Base-by-base conservation (phyloP, 306 rosid species). In the Quercus dentata region DNA sequence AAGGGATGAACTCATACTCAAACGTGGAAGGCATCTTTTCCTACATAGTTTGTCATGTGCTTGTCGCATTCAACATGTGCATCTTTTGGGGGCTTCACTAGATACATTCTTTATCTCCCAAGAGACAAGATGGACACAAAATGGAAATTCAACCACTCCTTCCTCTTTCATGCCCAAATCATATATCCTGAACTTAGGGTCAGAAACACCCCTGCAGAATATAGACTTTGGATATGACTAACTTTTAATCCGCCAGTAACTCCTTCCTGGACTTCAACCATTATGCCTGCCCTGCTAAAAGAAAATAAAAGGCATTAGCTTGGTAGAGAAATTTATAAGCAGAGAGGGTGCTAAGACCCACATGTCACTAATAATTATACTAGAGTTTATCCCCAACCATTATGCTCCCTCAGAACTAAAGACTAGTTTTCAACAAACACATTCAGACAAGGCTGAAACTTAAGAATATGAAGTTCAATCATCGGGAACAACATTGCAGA, bases 21-120 rank as follows among this genome's bases (percentile, higher is more conserved):
- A 84, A 94, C 80, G 80, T 91, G 97, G 85, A 91, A 91, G 0
- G 94, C 88, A 78, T 94, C 97, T 69, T 92, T 94, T 5, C 95
- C 97, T 19, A 94, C 98, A 67, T 81, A 92, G 65, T 94, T 94
- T 9, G 98, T 71, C 97, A 92, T 91, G 69, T 94, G 90, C 69
- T 90, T 94, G 85, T 94, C 91, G 80, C 97, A 94, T 0, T 97
- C 97, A 70, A 91, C 92, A 20, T 95, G 76, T 41, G 97, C 95
- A 3, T 97, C 97, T 82, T 94, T 97, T 57, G 89, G 88, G 83
- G 19, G 97, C 98, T 69, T 94, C 97, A 77, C 91, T 87, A 2
- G 98, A 90, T 51, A 94, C 98, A 46, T 94, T 94, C 59, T 94
- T 97, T 72, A 91, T 94, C 79, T 91, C 98, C 97, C 98, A 94